Evolutionary conservation across 2,329 filamentous ascomycete genomes (phyloP).

Genomic region (Trichophyton equinum): DNA sequence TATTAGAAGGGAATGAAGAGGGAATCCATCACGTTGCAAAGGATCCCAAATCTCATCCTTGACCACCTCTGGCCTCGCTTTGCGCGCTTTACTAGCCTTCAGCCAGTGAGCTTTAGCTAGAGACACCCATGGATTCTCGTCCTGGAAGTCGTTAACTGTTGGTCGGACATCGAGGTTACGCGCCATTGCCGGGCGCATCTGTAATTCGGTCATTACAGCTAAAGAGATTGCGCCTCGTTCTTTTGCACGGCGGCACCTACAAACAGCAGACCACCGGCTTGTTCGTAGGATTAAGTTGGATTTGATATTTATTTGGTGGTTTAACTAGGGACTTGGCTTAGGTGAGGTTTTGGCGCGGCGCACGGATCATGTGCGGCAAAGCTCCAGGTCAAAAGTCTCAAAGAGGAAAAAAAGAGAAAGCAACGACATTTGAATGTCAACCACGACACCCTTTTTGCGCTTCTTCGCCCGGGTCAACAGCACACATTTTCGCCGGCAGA

Average conservation of each 20-base stretch:
- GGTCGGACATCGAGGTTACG: constrained; percentile 34
- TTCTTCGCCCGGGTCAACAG: not conserved
- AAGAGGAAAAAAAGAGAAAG: not conserved
- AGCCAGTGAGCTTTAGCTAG: constrained; percentile 81
- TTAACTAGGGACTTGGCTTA: not conserved
- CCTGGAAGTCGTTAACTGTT: constrained; percentile 32
- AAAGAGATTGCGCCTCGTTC: not conserved
- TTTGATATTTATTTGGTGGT: not conserved
- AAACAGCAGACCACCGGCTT: not conserved
- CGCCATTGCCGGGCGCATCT: constrained; percentile 46
- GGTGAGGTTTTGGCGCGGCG: not conserved
- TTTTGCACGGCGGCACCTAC: not conserved
- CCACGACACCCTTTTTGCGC: not conserved
- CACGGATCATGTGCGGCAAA: constrained; percentile 1
- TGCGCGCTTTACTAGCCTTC: constrained; percentile 54
- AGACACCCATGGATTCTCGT: constrained; percentile 42
- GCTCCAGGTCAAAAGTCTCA: not conserved
- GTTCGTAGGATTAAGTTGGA: not conserved
- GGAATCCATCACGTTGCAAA: constrained; percentile 69
- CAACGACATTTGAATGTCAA: not conserved
- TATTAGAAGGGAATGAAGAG: constrained; percentile 61
- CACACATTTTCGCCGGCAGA: not conserved
- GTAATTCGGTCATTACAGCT: constrained; percentile 16
- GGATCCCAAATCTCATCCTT: constrained; percentile 83
- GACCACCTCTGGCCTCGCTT: constrained; percentile 68